These are phyloP conservation scores for Zelonia costaricensis DNA, from an alignment of 208 protist genomes.

Conservation along the genomic window DNA sequence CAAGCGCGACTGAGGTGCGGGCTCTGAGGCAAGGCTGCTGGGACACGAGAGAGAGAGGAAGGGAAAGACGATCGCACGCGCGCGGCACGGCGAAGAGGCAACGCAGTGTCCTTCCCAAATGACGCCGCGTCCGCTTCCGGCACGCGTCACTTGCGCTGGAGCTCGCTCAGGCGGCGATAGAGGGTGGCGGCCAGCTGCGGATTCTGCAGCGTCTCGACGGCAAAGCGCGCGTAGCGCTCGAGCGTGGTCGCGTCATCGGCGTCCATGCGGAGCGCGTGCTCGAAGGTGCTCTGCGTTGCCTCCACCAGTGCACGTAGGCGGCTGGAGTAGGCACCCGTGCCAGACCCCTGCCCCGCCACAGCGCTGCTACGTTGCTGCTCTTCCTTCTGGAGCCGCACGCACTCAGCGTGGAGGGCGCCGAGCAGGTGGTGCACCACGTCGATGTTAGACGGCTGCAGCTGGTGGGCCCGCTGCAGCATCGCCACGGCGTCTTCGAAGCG, in stretches of 20 bases:
- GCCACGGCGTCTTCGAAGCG: slow-evolving; percentile 68
- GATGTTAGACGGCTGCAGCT: slow-evolving; percentile 53
- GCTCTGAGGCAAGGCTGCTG: too few relatives aligned
- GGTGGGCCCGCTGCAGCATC: slow-evolving; percentile 57
- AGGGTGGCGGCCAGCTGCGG: slow-evolving; percentile 40
- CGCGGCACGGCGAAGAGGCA: too few relatives aligned
- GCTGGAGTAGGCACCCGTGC: slow-evolving; percentile 1
- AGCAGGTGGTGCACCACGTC: slow-evolving; percentile 57
- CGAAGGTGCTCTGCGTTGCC: slow-evolving; percentile 45
- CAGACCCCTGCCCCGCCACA: slow-evolving; percentile 15
- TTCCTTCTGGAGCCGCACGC: slow-evolving; percentile 48
- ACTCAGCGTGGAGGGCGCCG: slow-evolving; percentile 58
- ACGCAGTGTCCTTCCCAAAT: too few relatives aligned
- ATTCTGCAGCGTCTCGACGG: slow-evolving; percentile 60
- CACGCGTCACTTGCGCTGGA: slow-evolving; percentile 25
- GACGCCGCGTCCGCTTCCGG: too few relatives aligned
- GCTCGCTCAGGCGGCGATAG: slow-evolving; percentile 37
- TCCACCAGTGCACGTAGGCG: slow-evolving; percentile 46
- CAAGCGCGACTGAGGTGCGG: too few relatives aligned
- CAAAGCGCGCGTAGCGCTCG: slow-evolving; percentile 70
- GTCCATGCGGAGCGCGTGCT: slow-evolving; percentile 40
- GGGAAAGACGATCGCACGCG: too few relatives aligned
- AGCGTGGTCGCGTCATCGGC: slow-evolving; percentile 38
- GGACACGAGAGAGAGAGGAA: too few relatives aligned
- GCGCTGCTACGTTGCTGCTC: slow-evolving; percentile 21